Evolutionary conservation across 257 asterid species (phyloP).

Genomic region (Solanum neorickii): DNA sequence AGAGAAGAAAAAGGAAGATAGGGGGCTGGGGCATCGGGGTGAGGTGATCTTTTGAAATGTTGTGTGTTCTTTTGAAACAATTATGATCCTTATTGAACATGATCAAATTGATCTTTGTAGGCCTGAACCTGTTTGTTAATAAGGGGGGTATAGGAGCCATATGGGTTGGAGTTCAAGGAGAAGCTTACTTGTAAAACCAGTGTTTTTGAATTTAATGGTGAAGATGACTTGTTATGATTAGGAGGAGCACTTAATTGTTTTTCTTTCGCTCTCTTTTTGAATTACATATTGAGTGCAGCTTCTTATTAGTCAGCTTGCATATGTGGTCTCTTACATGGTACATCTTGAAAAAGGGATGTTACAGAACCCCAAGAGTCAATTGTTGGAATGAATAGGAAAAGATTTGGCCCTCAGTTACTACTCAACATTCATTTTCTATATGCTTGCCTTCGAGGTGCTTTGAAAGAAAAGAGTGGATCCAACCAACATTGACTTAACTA

Average conservation of each 20-base stretch:
- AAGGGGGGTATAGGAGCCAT: background rate
- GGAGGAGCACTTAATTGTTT: background rate
- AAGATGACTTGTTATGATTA: background rate
- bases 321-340: background rate
- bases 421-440: background rate
- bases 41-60: background rate
- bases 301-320: background rate
- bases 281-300: background rate
- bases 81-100: background rate
- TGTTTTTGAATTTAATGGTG: background rate
- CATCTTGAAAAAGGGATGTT: background rate
- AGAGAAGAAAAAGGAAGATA: background rate
- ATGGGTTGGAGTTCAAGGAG: background rate
- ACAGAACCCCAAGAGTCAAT: background rate
- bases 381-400: background rate
- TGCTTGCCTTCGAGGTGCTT: background rate
- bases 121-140: background rate
- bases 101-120: constrained; percentile 5
- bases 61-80: constrained; percentile 1
- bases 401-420: background rate
- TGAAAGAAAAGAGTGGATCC: background rate
- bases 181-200: background rate
- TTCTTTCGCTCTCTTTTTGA: background rate
- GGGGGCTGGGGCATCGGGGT: constrained; percentile 2
- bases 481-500: background rate